A percentile compares a stretch with the other conserved stretches of the same genome.
Conservation (phyloP, 73 alveolate species). For the Paramecium tetraurelia region DNA sequence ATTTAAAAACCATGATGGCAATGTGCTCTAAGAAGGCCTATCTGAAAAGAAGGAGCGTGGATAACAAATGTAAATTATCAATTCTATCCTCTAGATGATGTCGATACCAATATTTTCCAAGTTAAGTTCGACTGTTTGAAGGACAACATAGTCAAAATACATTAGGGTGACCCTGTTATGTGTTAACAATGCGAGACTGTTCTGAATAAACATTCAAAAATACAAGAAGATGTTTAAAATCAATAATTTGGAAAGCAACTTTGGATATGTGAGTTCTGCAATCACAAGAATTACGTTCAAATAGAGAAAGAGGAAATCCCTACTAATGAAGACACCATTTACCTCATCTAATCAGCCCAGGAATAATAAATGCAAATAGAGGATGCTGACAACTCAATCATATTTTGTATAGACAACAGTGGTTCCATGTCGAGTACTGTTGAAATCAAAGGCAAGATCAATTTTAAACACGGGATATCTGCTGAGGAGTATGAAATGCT, state of each 20-base stretch:
- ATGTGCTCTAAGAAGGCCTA: constrained; percentile 37
- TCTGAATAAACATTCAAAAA: constrained; percentile 71
- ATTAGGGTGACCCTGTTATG: constrained; percentile 80
- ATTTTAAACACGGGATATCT: constrained; percentile 73
- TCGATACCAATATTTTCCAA: constrained; percentile 78
- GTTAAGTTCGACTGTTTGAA: constrained; percentile 64
- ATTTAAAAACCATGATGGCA: not conserved
- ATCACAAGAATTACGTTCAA: constrained; percentile 43
- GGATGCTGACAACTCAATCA: constrained; percentile 40
- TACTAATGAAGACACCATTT: constrained; percentile 50
- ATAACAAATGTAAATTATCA: not conserved
- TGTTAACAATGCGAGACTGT: constrained; percentile 80
- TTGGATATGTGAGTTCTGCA: constrained; percentile 83
- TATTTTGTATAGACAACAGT: constrained; percentile 87
- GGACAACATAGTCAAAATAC: constrained; percentile 56
- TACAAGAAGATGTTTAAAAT: constrained; percentile 27
- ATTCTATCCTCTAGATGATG: not conserved
- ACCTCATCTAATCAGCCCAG: constrained; percentile 67
- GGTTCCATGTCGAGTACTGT: constrained; percentile 92
- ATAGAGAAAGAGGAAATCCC: constrained; percentile 79
- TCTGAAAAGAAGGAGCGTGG: not conserved
- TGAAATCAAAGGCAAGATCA: constrained; percentile 74
- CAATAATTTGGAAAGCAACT: not conserved
- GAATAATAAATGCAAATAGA: constrained; percentile 53
- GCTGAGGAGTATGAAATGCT: constrained; percentile 67